A percentile compares a stretch with the other conserved stretches of the same genome.
phyloP scores from a whole-genome alignment of 2,329 filamentous ascomycete genomes.

The Septoria petroselini region DNA sequence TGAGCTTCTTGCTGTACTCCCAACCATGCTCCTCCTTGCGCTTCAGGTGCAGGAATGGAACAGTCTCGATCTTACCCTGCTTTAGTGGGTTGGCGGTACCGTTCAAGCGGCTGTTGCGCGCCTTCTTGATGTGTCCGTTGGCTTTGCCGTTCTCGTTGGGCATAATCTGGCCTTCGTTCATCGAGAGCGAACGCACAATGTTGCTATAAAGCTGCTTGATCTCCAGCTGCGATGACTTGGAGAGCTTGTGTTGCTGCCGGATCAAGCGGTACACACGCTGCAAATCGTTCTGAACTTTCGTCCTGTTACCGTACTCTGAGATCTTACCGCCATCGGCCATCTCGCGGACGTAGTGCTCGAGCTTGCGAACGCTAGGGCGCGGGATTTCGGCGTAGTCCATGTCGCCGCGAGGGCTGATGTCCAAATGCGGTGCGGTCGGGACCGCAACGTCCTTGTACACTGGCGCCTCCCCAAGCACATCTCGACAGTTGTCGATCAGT shows the following conservation, averaged over 20 bases:
- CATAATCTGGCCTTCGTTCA: constrained; percentile 98
- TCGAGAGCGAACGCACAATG: constrained; percentile 86
- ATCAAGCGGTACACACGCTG: constrained; percentile 97
- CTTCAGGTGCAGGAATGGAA: constrained; percentile 96
- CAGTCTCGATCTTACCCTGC: constrained; percentile 88
- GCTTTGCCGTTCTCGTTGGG: constrained; percentile 75
- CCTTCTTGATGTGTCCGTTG: constrained; percentile 57
- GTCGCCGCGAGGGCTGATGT: constrained; percentile 87
- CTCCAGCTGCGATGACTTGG: constrained; percentile 91
- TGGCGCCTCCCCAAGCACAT: constrained; percentile 77
- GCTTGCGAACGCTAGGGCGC: constrained; percentile 84
- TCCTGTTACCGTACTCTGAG: constrained; percentile 95
- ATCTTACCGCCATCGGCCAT: constrained; percentile 99
- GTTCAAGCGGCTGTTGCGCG: constrained; percentile 49
- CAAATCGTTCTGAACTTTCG: constrained; percentile 95
- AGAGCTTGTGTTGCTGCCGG: constrained; percentile 95
- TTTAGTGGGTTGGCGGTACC: constrained; percentile 53
- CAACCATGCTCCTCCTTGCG: constrained; percentile 89
- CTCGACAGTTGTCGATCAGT: constrained; percentile 96
- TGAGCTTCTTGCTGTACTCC: constrained; percentile 99
- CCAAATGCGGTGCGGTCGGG: constrained; percentile 87
- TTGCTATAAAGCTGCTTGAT: constrained; percentile 95
- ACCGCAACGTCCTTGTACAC: constrained; percentile 95
- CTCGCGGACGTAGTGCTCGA: constrained; percentile 96
- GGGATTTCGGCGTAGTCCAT: constrained; percentile 87